Percentiles rank a stretch among this genome's conserved stretches.
Conservation (phyloP, 1,284 basidiomycete genomes). For the Sporisorium scitamineum region DNA sequence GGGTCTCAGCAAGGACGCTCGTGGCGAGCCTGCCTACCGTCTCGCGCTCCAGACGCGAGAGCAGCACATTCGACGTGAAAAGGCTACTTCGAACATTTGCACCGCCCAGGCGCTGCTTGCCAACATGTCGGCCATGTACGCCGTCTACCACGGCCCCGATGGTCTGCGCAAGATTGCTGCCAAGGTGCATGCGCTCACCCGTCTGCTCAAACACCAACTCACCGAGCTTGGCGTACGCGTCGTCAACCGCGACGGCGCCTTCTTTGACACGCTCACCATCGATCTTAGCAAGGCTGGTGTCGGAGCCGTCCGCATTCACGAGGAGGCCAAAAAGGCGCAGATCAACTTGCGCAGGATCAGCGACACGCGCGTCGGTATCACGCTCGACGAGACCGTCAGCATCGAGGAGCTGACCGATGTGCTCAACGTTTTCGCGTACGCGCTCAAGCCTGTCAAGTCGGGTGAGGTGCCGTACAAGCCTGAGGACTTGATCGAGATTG, state of each 20-base stretch:
- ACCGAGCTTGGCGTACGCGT: constrained; percentile 79
- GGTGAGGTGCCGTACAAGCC: constrained; percentile 61
- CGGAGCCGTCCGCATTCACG: constrained; percentile 78
- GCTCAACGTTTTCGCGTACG: constrained; percentile 82
- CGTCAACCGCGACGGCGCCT: constrained; percentile 73
- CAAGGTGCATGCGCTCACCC: constrained; percentile 90
- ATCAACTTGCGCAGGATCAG: constrained; percentile 90
- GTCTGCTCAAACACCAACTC: constrained; percentile 79
- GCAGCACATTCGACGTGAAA: constrained; percentile 69
- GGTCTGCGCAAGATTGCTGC: constrained; percentile 87
- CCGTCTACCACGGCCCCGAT: constrained; percentile 92
- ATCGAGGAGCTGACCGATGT: constrained; percentile 76
- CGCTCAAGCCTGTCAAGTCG: constrained; percentile 68
- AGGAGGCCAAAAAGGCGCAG: constrained; percentile 76
- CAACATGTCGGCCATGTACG: constrained; percentile 70
- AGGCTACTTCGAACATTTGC: constrained; percentile 69
- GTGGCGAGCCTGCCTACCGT: constrained; percentile 88
- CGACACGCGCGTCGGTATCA: constrained; percentile 83
- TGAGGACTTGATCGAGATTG: constrained; percentile 54
- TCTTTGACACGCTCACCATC: constrained; percentile 95
- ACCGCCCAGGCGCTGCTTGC: constrained; percentile 67
- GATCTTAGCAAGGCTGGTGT: constrained; percentile 77
- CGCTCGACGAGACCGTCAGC: constrained; percentile 90
- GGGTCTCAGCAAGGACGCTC: constrained; percentile 85
- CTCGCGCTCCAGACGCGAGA: constrained; percentile 81